phyloP scores from a whole-genome alignment of 2,329 filamentous ascomycete species.

The Fusarium gaditjirri region DNA sequence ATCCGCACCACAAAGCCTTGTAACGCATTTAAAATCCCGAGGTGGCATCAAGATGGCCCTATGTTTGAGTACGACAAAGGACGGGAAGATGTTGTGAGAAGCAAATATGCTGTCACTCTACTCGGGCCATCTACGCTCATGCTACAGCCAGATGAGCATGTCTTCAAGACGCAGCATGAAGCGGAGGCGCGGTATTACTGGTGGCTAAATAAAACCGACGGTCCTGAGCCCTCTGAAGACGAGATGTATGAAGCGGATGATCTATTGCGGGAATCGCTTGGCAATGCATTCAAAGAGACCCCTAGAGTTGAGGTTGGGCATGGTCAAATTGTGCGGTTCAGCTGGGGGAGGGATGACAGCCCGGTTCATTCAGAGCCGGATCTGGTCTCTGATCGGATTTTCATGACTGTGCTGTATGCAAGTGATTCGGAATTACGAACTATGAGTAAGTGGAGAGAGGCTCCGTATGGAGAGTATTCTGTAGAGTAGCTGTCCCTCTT shows the following conservation, averaged over 20 bases:
- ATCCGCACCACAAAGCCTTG: neutral
- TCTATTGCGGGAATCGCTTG: neutral
- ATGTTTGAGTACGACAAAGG: neutral
- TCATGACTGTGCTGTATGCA: constrained; percentile 1
- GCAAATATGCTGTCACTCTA: neutral
- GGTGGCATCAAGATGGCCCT: neutral
- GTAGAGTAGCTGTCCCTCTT: neutral
- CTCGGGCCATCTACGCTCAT: constrained; percentile 2
- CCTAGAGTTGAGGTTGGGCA: neutral
- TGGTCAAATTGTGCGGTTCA: neutral
- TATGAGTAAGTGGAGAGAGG: neutral
- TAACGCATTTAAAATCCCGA: neutral
- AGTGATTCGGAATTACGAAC: neutral
- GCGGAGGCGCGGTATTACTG: neutral
- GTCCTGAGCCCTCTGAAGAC: neutral
- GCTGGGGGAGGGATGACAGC: neutral
- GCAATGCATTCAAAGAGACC: neutral
- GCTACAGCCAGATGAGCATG: neutral
- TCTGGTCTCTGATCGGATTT: neutral
- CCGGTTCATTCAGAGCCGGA: constrained; percentile 5
- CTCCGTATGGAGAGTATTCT: neutral
- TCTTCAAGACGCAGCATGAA: neutral
- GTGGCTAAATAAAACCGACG: accelerated
- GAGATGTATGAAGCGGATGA: neutral
- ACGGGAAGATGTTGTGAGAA: neutral